Evolutionary conservation across 2,329 filamentous ascomycete species (phyloP), one percentile per base, ranked within the genome.

Genomic region (Arthrobotrys conoides): DNA sequence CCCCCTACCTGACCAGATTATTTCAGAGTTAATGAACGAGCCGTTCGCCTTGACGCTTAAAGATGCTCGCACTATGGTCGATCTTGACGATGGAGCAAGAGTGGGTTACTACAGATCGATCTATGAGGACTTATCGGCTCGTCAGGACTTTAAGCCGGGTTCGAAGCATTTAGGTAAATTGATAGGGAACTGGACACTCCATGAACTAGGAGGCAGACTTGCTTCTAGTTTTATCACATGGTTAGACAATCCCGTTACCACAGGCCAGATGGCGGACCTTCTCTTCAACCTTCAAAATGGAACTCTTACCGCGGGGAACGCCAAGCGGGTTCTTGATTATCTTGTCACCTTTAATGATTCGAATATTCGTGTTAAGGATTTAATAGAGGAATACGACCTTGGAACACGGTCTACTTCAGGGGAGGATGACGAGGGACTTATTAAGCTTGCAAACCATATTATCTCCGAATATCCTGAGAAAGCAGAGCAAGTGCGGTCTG

Each of bases 61-160:
- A 83, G 96, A 99, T 82, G 94, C 95, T 0, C 88, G 92, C 80
- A 92, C 94, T 0, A 86, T 99, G 38, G 87, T 94, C 57, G 88
- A 89, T 6, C 86, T 97, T 0, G 92, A 98, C 80, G 89, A 91
- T 69, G 94, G 94, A 6, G 90, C 90, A 6, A 89, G 94, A 49
- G 85, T 96, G 3, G 91, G 97, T 81, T 97, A 94, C 84, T 96
- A 77, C 69, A 41, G 57, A 36, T n/a, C 22, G 10, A 69, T 79
- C 5, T 73, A 68, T 16, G 33, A 64, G 2, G 46, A 72, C 41
- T 20, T 79, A n/a, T 70, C 55, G 8, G 46, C 18, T 1, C 55
- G 68, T 81, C 83, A 44, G 27, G 80, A 27, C 81, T 82, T 49
- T 76, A 81, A 59, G 16, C 79, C 82, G n/a, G 41, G 33, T 3